Evolutionary conservation across 2,329 filamentous ascomycete genomes (phyloP).

Genomic region (Aureobasidium sp.): DNA sequence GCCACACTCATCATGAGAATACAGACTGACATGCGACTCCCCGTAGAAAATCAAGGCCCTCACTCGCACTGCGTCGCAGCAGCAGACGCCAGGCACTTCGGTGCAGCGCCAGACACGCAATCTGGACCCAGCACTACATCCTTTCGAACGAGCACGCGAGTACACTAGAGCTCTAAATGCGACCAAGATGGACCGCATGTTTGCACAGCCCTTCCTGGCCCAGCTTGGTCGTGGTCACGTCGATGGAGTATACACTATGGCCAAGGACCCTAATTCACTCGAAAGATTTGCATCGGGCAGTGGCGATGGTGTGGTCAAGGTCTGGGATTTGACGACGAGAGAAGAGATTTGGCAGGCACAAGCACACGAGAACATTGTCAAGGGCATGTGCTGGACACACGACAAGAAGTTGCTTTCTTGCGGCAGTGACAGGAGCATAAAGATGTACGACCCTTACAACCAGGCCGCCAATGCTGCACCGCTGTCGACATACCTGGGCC

Average conservation of each 20-base stretch:
- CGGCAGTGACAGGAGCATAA: conserved; percentile 77
- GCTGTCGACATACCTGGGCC: conserved; percentile 75
- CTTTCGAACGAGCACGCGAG: conserved; percentile 84
- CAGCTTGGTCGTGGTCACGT: conserved; percentile 88
- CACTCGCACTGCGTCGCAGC: conserved; percentile 55
- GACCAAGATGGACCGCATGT: conserved; percentile 90
- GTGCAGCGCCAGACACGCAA: conserved; percentile 61
- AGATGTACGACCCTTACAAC: conserved; percentile 86
- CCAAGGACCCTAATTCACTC: conserved; percentile 42
- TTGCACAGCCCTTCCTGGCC: conserved; percentile 73
- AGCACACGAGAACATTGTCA: conserved; percentile 90
- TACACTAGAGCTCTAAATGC: conserved; percentile 74
- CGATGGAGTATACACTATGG: conserved; percentile 59
- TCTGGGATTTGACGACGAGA: conserved; percentile 71
- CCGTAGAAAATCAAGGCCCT: conserved; percentile 59
- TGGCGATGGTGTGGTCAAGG: conserved; percentile 89
- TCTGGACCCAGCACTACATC: conserved; percentile 77
- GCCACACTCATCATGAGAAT: neutral
- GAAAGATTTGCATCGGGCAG: conserved; percentile 64
- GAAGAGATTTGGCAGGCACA: conserved; percentile 70
- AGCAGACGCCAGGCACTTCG: conserved; percentile 61
- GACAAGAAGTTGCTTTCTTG: conserved; percentile 82
- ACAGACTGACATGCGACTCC: neutral
- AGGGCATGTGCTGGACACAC: conserved; percentile 81
- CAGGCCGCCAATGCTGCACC: conserved; percentile 62